A percentile compares a stretch with the other conserved stretches of the same genome.
Evolutionary conservation across 1,139 yeast species (phyloP).

Genomic region (Hansenula sp.): DNA sequence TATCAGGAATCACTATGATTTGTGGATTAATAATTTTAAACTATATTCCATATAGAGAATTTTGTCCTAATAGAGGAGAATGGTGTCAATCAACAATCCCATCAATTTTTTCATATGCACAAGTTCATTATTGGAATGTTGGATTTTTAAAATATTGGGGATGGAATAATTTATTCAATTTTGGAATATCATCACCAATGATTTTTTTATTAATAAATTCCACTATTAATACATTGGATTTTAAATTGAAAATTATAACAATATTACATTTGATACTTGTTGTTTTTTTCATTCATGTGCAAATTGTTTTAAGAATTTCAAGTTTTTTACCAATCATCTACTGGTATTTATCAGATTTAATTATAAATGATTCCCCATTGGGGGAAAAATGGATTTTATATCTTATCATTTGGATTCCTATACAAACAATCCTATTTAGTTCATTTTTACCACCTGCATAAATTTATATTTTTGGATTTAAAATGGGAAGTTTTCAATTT

Average conservation of each 20-base stretch:
- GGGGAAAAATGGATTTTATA: conserved; percentile 35
- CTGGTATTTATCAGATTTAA: conserved; percentile 60
- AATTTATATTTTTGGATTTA: conserved; percentile 1
- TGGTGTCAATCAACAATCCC: conserved; percentile 70
- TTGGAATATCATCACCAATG: conserved; percentile 73
- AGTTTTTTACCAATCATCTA: conserved; percentile 72
- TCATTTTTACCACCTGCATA: conserved; percentile 76
- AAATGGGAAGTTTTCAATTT: background rate
- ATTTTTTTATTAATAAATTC: conserved; percentile 36
- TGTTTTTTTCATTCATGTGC: conserved; percentile 73
- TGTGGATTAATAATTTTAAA: conserved; percentile 43
- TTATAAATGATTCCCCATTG: conserved; percentile 16
- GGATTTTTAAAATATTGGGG: conserved; percentile 88
- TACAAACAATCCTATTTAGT: conserved; percentile 60
- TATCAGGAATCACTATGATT: conserved; percentile 56
- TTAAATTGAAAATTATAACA: conserved; percentile 32
- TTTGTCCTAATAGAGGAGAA: conserved; percentile 69
- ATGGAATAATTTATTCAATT: conserved; percentile 74
- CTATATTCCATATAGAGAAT: conserved; percentile 47
- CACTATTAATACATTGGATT: conserved; percentile 16
- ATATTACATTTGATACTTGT: conserved; percentile 35
- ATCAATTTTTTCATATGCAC: conserved; percentile 72
- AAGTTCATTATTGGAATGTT: conserved; percentile 74
- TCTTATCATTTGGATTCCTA: conserved; percentile 49
- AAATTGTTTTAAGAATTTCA: conserved; percentile 75